Percentiles rank a stretch among this genome's conserved stretches.
Conservation (phyloP, 2,329 filamentous ascomycete genomes). For the Fusarium nisikadoi region DNA sequence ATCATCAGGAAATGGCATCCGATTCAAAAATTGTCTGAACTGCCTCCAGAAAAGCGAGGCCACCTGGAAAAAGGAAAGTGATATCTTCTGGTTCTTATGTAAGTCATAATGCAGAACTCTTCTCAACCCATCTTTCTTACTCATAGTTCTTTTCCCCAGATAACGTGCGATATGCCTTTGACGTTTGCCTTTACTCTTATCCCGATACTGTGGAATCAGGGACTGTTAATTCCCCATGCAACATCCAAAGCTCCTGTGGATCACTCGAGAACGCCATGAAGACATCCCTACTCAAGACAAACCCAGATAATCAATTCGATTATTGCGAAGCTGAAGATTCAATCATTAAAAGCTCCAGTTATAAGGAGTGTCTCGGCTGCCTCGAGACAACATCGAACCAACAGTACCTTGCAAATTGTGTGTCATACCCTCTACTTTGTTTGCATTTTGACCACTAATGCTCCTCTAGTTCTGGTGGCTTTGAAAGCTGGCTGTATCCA, state of each 20-base stretch:
- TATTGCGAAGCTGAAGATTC: conserved; percentile 56
- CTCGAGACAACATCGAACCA: conserved; percentile 54
- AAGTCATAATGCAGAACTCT: conserved; percentile 35
- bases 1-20: conserved; percentile 51
- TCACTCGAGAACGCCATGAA: conserved; percentile 53
- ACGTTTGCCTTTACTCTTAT: conserved; percentile 57
- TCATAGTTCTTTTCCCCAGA: conserved; percentile 48
- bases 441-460: neutral
- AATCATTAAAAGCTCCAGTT: conserved; percentile 45
- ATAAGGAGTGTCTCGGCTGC: conserved; percentile 56
- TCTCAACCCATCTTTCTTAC: neutral
- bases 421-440: conserved; percentile 24
- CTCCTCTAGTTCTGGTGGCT: conserved; percentile 56
- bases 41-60: conserved; percentile 59
- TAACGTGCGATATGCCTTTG: conserved; percentile 61
- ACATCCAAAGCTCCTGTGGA: conserved; percentile 54
- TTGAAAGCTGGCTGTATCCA: conserved; percentile 61
- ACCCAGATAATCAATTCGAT: conserved; percentile 46
- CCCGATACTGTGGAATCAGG: conserved; percentile 47
- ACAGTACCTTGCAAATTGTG: conserved; percentile 62
- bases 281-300: conserved; percentile 37
- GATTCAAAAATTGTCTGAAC: conserved; percentile 58
- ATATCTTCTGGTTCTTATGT: conserved; percentile 60
- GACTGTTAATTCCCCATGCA: conserved; percentile 55
- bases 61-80: conserved; percentile 12